Percentiles rank a stretch among this genome's conserved stretches.
Conservation (phyloP, 2,329 filamentous ascomycete genomes). For the Ilyonectria robusta region DNA sequence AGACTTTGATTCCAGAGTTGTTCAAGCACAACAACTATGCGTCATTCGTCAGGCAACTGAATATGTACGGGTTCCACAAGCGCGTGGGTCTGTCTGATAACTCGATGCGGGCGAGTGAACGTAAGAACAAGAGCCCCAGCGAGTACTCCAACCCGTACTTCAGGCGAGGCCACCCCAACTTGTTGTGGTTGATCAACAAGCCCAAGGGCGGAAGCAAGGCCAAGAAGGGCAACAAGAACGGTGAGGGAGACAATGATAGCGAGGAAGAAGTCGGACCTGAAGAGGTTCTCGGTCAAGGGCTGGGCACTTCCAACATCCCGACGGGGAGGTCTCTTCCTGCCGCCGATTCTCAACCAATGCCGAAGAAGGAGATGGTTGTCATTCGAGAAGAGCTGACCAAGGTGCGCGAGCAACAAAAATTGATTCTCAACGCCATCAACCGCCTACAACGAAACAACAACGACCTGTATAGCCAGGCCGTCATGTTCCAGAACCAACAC, state of each 20-base stretch:
- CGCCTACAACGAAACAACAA: conserved; percentile 89
- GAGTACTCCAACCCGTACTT: conserved; percentile 99
- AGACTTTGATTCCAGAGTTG: conserved; percentile 94
- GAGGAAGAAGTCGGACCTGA: conserved; percentile 64
- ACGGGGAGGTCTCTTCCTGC: conserved; percentile 56
- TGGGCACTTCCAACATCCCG: conserved; percentile 38
- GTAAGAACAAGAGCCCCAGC: conserved; percentile 97
- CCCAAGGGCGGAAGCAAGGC: conserved; percentile 80
- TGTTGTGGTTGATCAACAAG: conserved; percentile 97
- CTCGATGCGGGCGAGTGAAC: conserved; percentile 96
- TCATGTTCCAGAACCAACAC: conserved; percentile 91
- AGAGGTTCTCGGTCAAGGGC: conserved; percentile 51
- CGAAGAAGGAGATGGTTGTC: conserved; percentile 81
- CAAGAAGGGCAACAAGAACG: conserved; percentile 72
- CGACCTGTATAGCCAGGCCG: conserved; percentile 88
- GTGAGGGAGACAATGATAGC: conserved; percentile 81
- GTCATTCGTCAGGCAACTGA: conserved; percentile 94
- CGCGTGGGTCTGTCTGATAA: conserved; percentile 94
- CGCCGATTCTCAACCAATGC: conserved; percentile 63
- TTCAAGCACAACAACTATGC: conserved; percentile 99
- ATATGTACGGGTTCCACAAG: conserved; percentile 99
- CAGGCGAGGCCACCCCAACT: conserved; percentile 89
- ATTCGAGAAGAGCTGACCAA: conserved; percentile 86
- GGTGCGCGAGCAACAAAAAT: conserved; percentile 87
- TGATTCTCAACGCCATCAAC: conserved; percentile 87